Conservation (phyloP, 495 filamentous ascomycete species). For the Lasiosphaeria ovina region DNA sequence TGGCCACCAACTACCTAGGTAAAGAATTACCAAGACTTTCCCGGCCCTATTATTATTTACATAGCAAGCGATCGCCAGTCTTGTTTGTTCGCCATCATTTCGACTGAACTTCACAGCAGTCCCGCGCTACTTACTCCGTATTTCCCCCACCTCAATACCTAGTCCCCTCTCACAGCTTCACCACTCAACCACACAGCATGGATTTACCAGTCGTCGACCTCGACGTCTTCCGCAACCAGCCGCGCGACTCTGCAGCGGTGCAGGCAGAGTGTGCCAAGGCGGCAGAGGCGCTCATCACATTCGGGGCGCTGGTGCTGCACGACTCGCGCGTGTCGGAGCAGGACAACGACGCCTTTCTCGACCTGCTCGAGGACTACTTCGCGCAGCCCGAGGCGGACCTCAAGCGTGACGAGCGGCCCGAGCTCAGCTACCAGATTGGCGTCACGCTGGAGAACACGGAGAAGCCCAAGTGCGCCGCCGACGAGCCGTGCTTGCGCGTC, state of each 20-base stretch:
- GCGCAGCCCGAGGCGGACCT: slow-evolving; percentile 45
- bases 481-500: slow-evolving; percentile 49
- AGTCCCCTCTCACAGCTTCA: neutral
- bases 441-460: slow-evolving; percentile 55
- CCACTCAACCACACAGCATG: slow-evolving; percentile 35
- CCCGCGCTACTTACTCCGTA: too few relatives aligned
- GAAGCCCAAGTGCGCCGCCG: slow-evolving; percentile 54
- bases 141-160: neutral
- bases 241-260: slow-evolving; percentile 34
- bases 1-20: neutral
- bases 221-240: slow-evolving; percentile 42
- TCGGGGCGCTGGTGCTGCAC: slow-evolving; percentile 50
- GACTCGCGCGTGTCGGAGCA: slow-evolving; percentile 50
- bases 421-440: slow-evolving; percentile 50
- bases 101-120: too few relatives aligned
- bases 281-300: slow-evolving; percentile 46
- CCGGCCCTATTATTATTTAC: neutral
- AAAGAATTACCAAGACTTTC: neutral
- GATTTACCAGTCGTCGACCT: slow-evolving; percentile 54
- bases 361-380: slow-evolving; percentile 56
- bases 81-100: neutral
- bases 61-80: neutral
- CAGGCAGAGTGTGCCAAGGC: slow-evolving; percentile 46
- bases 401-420: slow-evolving; percentile 45
- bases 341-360: slow-evolving; percentile 49